These are phyloP conservation scores for Pulveroboletus sp. DNA, from an alignment of 768 basidiomycete genomes.

Conservation along the genomic window DNA sequence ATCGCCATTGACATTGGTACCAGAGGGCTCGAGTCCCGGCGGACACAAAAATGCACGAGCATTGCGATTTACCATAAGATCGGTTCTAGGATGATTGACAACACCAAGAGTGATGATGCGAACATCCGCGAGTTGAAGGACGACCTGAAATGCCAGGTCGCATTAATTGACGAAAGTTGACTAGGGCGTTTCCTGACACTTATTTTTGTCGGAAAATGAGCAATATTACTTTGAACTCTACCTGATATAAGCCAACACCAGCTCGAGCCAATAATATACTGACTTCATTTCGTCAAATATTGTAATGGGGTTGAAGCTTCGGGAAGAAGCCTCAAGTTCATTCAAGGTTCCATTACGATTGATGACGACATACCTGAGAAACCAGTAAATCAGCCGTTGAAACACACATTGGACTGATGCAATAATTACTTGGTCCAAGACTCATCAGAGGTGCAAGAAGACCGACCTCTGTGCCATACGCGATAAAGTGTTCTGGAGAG, in stretches of 20 bases:
- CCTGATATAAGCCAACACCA: conserved; percentile 2
- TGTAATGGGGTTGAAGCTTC: conserved; percentile 61
- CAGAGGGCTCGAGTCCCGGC: conserved; percentile 50
- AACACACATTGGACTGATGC: neutral
- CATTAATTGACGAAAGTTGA: conserved; percentile 5
- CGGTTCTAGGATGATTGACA: conserved; percentile 53
- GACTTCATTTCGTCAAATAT: conserved; percentile 82
- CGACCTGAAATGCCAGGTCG: conserved; percentile 41
- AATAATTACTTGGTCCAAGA: conserved; percentile 72
- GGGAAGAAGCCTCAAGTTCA: conserved; percentile 63
- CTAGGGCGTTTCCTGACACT: conserved; percentile 44
- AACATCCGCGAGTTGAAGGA: conserved; percentile 69
- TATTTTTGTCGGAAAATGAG: conserved; percentile 63
- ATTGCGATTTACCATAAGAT: conserved; percentile 60
- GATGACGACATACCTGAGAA: conserved; percentile 63
- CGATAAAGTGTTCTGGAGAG: conserved; percentile 53
- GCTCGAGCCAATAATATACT: conserved; percentile 14
- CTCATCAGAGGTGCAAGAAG: conserved; percentile 75
- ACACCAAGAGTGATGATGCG: conserved; percentile 73
- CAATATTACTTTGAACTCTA: conserved; percentile 67
- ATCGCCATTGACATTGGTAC: conserved; percentile 1
- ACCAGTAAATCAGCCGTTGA: neutral
- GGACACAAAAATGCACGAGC: conserved; percentile 70
- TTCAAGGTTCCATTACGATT: conserved; percentile 78
- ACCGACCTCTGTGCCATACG: conserved; percentile 65